Evolutionary conservation across 441 rosid species (phyloP).

Genomic region (Dalechampia spathulata): DNA sequence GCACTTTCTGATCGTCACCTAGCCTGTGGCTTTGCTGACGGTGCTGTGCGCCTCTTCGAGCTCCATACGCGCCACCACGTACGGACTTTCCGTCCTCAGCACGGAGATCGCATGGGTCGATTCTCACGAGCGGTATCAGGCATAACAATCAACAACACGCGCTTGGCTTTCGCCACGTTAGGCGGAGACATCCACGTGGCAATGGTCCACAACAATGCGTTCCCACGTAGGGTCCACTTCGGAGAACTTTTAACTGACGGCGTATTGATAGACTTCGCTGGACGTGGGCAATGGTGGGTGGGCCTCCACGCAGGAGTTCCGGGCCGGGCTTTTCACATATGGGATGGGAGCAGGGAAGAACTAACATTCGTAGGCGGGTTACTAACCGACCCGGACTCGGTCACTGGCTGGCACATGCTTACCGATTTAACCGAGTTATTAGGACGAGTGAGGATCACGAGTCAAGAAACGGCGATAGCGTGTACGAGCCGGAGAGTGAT

Average conservation of each 20-base stretch:
- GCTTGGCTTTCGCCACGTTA: conserved; percentile 58
- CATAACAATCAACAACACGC: conserved; percentile 35
- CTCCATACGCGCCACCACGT: conserved; percentile 46
- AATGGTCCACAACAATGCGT: conserved; percentile 21
- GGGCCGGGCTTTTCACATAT: conserved; percentile 65
- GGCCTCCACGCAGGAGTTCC: conserved; percentile 84
- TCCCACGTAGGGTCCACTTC: conserved; percentile 42
- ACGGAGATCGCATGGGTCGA: conserved; percentile 54
- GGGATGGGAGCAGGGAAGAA: conserved; percentile 53
- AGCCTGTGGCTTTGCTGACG: conserved; percentile 84
- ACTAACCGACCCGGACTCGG: conserved; percentile 61
- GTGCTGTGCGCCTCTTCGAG: conserved; percentile 68
- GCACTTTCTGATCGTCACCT: conserved; percentile 64
- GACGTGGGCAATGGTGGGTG: conserved; percentile 76
- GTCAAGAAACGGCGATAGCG: conserved; percentile 56
- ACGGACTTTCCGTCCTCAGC: conserved; percentile 52
- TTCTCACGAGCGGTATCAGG: conserved; percentile 80
- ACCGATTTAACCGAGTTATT: conserved; percentile 52
- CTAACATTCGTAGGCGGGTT: conserved; percentile 42
- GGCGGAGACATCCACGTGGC: conserved; percentile 82
- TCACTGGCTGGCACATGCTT: conserved; percentile 71
- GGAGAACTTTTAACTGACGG: conserved; percentile 71
- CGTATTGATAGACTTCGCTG: conserved; percentile 67
- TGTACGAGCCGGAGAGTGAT: conserved; percentile 47
- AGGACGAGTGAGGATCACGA: conserved; percentile 60